Evolutionary conservation across 2,329 filamentous ascomycete species (phyloP).

Genomic region (Aspergillus novoparasiticus): DNA sequence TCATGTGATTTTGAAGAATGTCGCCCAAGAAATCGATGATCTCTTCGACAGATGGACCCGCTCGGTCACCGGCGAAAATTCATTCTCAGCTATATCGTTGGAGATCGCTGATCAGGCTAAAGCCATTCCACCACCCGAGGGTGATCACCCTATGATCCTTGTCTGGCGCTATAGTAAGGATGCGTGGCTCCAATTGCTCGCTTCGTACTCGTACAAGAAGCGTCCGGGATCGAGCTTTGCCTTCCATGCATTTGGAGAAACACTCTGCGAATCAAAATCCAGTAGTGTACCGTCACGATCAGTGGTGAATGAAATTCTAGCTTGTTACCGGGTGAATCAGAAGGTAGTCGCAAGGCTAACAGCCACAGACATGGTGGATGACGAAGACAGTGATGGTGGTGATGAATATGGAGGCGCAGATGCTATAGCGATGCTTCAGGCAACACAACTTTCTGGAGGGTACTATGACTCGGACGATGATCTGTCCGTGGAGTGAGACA

Average conservation of each 20-base stretch:
- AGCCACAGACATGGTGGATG: slow-evolving; percentile 21
- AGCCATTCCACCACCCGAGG: slow-evolving; percentile 33
- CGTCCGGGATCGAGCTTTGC: slow-evolving; percentile 26
- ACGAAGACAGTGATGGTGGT: slow-evolving; percentile 14
- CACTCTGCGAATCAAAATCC: slow-evolving; percentile 37
- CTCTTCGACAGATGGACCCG: slow-evolving; percentile 25
- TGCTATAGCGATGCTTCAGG: slow-evolving; percentile 29
- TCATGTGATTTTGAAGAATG: slow-evolving; percentile 18
- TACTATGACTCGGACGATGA: slow-evolving; percentile 28
- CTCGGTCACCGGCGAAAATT: slow-evolving; percentile 9
- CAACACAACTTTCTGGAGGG: slow-evolving; percentile 14
- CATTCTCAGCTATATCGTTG: slow-evolving; percentile 28
- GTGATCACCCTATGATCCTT: slow-evolving; percentile 36
- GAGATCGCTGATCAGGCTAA: slow-evolving; percentile 31
- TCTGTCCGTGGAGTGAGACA: slow-evolving; percentile 27
- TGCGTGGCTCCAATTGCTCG: slow-evolving; percentile 40
- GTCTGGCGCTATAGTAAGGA: slow-evolving; percentile 36
- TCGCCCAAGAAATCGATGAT: slow-evolving; percentile 24
- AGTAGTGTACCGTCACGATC: slow-evolving; percentile 26
- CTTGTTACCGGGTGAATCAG: slow-evolving; percentile 36
- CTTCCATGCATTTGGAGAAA: slow-evolving; percentile 37
- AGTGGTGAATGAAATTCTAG: slow-evolving; percentile 30
- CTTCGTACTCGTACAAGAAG: slow-evolving; percentile 40
- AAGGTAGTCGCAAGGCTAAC: slow-evolving; percentile 32
- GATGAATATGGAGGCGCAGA: slow-evolving; percentile 35